These are phyloP conservation scores for Umbilicus rupestris DNA, from an alignment of 164 flowering plant species.

Conservation along the genomic window DNA sequence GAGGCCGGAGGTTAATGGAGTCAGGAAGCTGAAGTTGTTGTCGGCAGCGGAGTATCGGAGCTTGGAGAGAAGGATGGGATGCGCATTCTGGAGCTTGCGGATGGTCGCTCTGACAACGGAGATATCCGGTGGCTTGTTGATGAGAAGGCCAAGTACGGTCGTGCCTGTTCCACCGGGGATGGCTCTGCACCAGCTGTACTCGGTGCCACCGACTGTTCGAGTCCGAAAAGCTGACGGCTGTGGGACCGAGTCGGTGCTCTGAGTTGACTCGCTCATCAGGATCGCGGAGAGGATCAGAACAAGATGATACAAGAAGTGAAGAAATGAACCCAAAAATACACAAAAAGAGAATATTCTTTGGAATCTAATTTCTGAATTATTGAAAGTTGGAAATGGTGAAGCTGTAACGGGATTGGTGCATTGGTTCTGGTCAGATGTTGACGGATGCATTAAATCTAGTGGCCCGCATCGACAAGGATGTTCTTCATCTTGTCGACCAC, in stretches of 20 bases:
- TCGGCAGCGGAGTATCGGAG: conserved; percentile 19
- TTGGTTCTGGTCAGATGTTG: neutral
- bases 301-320: neutral
- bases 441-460: neutral
- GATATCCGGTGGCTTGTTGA: conserved; percentile 24
- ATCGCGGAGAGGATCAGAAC: neutral
- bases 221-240: neutral
- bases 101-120: conserved; percentile 34
- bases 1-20: conserved; percentile 24
- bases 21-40: conserved; percentile 23
- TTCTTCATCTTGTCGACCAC: conserved; percentile 51
- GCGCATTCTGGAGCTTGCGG: conserved; percentile 38
- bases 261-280: neutral
- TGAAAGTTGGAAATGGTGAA: neutral
- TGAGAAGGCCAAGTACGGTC: conserved; percentile 39
- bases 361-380: no score
- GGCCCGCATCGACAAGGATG: conserved; percentile 22
- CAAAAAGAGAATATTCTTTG: no score
- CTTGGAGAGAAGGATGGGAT: conserved; percentile 53
- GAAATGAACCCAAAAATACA: neutral
- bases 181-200: conserved; percentile 54
- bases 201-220: conserved; percentile 49
- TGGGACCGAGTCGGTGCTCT: conserved; percentile 1
- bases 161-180: conserved; percentile 68
- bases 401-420: neutral